Percentiles rank a stretch among this genome's conserved stretches.
Evolutionary conservation across 2,329 filamentous ascomycete genomes (phyloP).

Genomic region (Lachnellula arida): DNA sequence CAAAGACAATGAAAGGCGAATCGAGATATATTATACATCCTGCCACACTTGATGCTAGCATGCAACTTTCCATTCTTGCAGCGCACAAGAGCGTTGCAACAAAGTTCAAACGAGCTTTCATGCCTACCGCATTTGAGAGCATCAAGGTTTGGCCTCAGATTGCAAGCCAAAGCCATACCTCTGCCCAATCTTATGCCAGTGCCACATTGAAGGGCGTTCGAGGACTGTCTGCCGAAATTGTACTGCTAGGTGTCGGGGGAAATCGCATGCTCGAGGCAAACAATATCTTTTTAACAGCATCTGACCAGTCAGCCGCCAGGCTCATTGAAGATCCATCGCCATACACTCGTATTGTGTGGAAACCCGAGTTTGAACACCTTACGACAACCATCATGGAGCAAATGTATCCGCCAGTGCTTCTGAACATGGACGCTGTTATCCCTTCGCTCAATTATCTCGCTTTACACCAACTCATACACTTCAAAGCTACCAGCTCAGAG

Average conservation of each 20-base stretch:
- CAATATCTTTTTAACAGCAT: too few species aligned
- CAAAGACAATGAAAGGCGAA: background rate
- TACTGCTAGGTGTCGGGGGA: too few species aligned
- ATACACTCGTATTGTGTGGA: too few species aligned
- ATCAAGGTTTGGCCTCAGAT: too few species aligned
- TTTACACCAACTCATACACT: background rate
- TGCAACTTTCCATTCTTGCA: conserved; percentile 40
- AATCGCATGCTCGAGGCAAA: too few species aligned
- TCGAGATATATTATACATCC: conserved; percentile 43
- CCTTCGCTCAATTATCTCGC: background rate
- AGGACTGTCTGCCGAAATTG: too few species aligned
- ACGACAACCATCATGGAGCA: background rate
- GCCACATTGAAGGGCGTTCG: too few species aligned
- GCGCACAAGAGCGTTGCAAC: background rate
- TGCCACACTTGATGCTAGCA: conserved; percentile 49
- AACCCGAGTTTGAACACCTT: too few species aligned
- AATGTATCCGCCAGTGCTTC: background rate
- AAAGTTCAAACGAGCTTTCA: background rate
- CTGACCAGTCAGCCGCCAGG: too few species aligned
- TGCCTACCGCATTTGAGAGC: background rate
- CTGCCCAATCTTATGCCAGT: too few species aligned
- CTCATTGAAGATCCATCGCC: too few species aligned
- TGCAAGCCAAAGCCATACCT: too few species aligned
- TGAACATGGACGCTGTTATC: background rate
- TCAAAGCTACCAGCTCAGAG: background rate